Base-by-base conservation (phyloP, 2,329 filamentous ascomycete species). In the Ceratocystis lukuohia region DNA sequence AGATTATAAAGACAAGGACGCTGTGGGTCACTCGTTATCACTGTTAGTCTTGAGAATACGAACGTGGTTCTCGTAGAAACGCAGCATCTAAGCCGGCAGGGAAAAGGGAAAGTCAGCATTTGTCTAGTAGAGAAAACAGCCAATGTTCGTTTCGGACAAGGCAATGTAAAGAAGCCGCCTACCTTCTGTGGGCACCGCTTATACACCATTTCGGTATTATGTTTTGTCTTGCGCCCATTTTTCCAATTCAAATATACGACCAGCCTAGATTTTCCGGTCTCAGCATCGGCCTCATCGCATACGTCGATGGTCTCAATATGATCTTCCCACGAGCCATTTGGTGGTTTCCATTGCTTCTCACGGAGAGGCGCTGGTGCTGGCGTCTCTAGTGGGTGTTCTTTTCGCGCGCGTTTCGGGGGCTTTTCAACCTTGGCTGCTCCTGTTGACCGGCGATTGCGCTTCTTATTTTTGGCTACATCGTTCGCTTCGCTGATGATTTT, bases 111-210 rank as follows among this genome's bases (percentile, higher is more conserved):
- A 4, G 44, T 65, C 53, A 61, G 50, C 22, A 64, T 33, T 4
- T 25, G 8, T 25, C 22, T 25, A 6, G 25, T 15, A 25, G 5
- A 56, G 2, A 56, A 10, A 4, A 56, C 25, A 17, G 5, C 12
- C 22, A 57, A 33, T 37, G 17, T 15, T 12, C 10, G 7, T 3
- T 17, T 33, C 2, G 10, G 25, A 22, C 25, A 25, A 41, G 10
- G 22, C 12, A 53, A n/a, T 61, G 1, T 4, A 22, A 48, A 20
- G 48, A 25, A 12, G 20, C 7, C 2, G 20, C 76, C 66, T 74
- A 88, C 87, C 80, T 87, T 89, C 72, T 93, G 89, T 0, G 89
- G 89, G 70, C 88, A 91, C 70, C 90, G 86, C 71, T 85, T 81
- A 71, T 92, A 89, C 6, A 91, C 81, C 15, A 86, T 80, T 22